Conservation (phyloP, 768 basidiomycete genomes). For the Vishniacozyma victoriae region DNA sequence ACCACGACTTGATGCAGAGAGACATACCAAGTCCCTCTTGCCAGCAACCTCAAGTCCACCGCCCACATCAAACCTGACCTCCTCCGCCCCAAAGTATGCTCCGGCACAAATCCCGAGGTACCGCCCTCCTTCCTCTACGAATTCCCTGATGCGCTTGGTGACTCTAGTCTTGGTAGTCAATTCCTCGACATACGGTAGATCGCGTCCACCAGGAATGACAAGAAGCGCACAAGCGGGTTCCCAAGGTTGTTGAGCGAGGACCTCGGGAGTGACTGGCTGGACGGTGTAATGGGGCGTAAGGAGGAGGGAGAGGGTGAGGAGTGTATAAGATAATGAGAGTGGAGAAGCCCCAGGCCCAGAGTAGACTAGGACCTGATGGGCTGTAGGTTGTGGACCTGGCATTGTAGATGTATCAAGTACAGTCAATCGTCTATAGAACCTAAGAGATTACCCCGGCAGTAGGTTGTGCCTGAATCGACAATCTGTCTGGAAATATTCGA, state of each 20-base stretch:
- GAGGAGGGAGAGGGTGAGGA: constrained; percentile 45
- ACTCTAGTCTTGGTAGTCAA: constrained; percentile 45
- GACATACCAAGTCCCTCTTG: constrained; percentile 47
- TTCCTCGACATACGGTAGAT: constrained; percentile 49
- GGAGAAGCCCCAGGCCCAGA: constrained; percentile 42
- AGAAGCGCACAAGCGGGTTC: constrained; percentile 65
- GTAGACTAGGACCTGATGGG: constrained; percentile 40
- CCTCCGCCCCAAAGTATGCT: constrained; percentile 52
- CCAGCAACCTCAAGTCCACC: constrained; percentile 48
- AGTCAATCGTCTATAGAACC: too few species aligned
- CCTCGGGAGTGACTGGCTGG: constrained; percentile 58
- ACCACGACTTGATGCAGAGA: background rate
- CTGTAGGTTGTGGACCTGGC: constrained; percentile 29
- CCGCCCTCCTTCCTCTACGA: constrained; percentile 63
- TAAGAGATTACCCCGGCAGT: too few species aligned
- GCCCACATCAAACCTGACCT: constrained; percentile 50
- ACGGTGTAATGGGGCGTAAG: constrained; percentile 73
- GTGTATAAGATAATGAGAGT: constrained; percentile 34
- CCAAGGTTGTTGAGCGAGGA: constrained; percentile 71
- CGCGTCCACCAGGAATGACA: constrained; percentile 63
- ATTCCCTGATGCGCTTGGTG: constrained; percentile 55
- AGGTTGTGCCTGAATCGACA: too few species aligned
- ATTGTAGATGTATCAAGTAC: constrained; percentile 9
- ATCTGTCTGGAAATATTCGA: too few species aligned
- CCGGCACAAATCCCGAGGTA: constrained; percentile 64